Conservation (phyloP, 2,329 filamentous ascomycete genomes). For the Fusarium pilosicola region DNA sequence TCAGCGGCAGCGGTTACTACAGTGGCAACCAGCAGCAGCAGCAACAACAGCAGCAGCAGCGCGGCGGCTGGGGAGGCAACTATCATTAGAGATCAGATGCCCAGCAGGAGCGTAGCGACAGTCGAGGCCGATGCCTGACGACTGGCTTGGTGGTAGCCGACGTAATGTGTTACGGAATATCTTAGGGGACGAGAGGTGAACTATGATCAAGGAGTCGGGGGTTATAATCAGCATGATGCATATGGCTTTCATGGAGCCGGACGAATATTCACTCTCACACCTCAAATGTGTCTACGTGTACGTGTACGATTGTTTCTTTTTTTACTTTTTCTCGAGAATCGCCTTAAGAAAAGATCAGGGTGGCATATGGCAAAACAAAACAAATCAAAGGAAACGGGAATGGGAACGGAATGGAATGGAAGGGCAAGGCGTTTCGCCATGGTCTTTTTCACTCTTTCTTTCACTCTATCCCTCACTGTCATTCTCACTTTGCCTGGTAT, state of each 20-base stretch:
- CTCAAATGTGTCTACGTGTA: conserved; percentile 49
- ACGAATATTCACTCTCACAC: conserved; percentile 43
- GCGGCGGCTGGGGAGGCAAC: conserved; percentile 69
- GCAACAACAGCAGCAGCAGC: conserved; percentile 50
- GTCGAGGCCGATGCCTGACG: neutral
- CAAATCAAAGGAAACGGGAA: conserved; percentile 20
- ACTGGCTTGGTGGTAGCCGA: conserved; percentile 40
- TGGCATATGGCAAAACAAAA: conserved; percentile 38
- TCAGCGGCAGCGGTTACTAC: conserved; percentile 60
- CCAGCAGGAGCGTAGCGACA: neutral
- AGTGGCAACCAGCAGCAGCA: conserved; percentile 52
- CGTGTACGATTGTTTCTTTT: conserved; percentile 52
- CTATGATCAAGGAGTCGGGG: conserved; percentile 39
- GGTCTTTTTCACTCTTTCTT: conserved; percentile 33
- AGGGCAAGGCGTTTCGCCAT: conserved; percentile 39
- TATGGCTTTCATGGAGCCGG: conserved; percentile 40
- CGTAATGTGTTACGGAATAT: conserved; percentile 24
- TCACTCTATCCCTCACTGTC: conserved; percentile 24
- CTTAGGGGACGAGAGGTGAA: conserved; percentile 36
- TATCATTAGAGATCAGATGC: conserved; percentile 57
- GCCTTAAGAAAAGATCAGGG: conserved; percentile 47
- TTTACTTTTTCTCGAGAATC: conserved; percentile 45
- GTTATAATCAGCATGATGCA: conserved; percentile 47
- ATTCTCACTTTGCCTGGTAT: conserved; percentile 32
- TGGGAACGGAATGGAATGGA: conserved; percentile 12